These are phyloP conservation scores for Hyphopichia homilentoma DNA, from an alignment of 805 yeast species.

Conservation along the genomic window DNA sequence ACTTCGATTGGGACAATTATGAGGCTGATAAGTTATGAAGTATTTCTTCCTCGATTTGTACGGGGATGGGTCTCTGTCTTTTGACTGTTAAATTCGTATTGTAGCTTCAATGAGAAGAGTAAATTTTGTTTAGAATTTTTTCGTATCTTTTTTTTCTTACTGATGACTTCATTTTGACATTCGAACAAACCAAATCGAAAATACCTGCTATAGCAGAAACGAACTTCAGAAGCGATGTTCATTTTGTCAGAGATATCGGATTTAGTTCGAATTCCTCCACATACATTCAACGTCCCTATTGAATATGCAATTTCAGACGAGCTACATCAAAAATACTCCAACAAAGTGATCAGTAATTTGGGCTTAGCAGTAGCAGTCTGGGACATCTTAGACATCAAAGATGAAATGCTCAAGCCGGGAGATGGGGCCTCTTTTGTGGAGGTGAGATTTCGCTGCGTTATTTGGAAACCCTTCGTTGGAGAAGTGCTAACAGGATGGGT, in stretches of 20 bases:
- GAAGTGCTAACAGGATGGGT: slow-evolving; percentile 93
- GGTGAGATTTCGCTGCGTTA: slow-evolving; percentile 67
- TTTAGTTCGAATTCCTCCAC: slow-evolving; percentile 85
- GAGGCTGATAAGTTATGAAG: no score
- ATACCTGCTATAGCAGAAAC: no score
- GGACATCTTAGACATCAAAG: slow-evolving; percentile 78
- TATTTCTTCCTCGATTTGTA: no score
- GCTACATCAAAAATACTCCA: slow-evolving; percentile 78
- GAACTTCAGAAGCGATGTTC: slow-evolving; percentile 69
- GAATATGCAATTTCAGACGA: slow-evolving; percentile 74
- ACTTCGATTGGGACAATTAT: no score
- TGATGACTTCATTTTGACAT: no score
- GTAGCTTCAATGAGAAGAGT: no score
- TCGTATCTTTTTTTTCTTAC: no score
- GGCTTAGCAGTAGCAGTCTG: slow-evolving; percentile 85
- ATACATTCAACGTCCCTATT: slow-evolving; percentile 69
- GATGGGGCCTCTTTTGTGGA: slow-evolving; percentile 87
- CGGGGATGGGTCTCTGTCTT: no score
- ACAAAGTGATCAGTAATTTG: slow-evolving; percentile 75
- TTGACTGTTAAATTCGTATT: no score
- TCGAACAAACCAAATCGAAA: no score
- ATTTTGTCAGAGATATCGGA: slow-evolving; percentile 78
- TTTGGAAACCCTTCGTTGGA: slow-evolving; percentile 93
- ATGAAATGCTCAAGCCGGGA: slow-evolving; percentile 88
- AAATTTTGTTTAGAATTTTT: no score